Base-by-base conservation (phyloP, 805 yeast genomes). In the Starmerella geochares region DNA sequence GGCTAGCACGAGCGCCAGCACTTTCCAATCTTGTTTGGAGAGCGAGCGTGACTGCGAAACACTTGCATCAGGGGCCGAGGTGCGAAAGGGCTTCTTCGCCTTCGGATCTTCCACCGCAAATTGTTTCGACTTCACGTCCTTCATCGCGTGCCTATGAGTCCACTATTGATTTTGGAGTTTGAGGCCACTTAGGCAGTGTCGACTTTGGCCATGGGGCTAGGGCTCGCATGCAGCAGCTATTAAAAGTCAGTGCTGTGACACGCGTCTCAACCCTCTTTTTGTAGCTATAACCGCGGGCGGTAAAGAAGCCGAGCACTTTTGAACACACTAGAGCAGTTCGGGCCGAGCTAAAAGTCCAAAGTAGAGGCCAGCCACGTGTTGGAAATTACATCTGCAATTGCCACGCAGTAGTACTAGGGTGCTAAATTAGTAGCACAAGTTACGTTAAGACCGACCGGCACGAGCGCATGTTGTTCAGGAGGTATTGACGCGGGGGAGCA, bases 1-100 rank as follows among this genome's bases (percentile, higher is more conserved):
- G 1, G 72, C 57, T n/a, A 77, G 60, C 47, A 85, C 67, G 14
- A 69, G 47, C 19, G 55, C 56, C 20, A 66, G 60, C 29, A 51
- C 52, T 37, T 53, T 53, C 54, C 60, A 58, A 46, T 60, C 63
- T 20, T 24, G 32, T 20, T 19, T 23, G 29, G 54, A 21, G 42
- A 55, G 25, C 33, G 45, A 47, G 23, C 67, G 60, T 36, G 51
- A 47, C 43, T 52, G 39, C 31, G 62, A 62, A 32, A 50, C 59
- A 23, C 47, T 20, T 20, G 54, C 43, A 19, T 57, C 58, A 19
- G 61, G 61, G 19, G 63, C 51, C 13, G 67, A 58, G 25, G 52
- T 37, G 21, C 65, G 55, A 52, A 56, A 64, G 31, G 62, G 58
- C 28, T 52, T 37, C 51, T 54, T 53, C 13, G 39, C 49, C 42